Percentiles rank a stretch among this genome's conserved stretches.
These are phyloP conservation scores for Phlyctochytrium arcticum DNA, from an alignment of 192 early-diverging fungal genomes.

Conservation along the genomic window DNA sequence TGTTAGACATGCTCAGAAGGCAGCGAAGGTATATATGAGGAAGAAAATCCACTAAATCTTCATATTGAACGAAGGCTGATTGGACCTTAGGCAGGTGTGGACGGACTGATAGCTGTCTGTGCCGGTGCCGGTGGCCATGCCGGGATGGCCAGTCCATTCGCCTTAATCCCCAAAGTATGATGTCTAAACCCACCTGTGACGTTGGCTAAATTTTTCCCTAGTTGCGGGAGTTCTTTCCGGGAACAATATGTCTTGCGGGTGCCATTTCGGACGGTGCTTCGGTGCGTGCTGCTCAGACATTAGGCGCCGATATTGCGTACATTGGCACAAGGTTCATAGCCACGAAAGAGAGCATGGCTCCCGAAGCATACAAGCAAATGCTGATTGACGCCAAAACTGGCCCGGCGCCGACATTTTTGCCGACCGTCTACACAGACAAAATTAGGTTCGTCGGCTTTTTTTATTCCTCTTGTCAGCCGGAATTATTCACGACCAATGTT, in stretches of 20 bases:
- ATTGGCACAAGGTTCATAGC: conserved; percentile 32
- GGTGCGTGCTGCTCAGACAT: conserved; percentile 17
- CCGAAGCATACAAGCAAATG: conserved; percentile 25
- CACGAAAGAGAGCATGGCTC: conserved; percentile 21
- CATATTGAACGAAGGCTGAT: neutral
- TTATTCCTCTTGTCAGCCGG: no score
- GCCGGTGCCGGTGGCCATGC: conserved; percentile 34
- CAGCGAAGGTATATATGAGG: neutral
- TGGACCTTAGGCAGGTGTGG: conserved; percentile 19
- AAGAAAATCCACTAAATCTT: no score
- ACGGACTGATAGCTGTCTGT: conserved; percentile 31
- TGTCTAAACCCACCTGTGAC: no score
- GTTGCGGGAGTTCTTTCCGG: conserved; percentile 15
- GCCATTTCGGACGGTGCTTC: conserved; percentile 18
- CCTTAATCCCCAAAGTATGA: conserved; percentile 19
- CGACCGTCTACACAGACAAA: conserved; percentile 25
- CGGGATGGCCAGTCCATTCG: conserved; percentile 24
- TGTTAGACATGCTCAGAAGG: conserved; percentile 23
- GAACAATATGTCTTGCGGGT: conserved; percentile 15
- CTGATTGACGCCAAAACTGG: conserved; percentile 12
- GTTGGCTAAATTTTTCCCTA: neutral
- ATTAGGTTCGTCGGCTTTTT: no score
- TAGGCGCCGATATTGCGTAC: conserved; percentile 32
- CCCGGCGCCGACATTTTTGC: conserved; percentile 18
- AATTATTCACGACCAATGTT: no score